phyloP scores from a whole-genome alignment of 345 rosid species.

The Hibiscus trionum region DNA sequence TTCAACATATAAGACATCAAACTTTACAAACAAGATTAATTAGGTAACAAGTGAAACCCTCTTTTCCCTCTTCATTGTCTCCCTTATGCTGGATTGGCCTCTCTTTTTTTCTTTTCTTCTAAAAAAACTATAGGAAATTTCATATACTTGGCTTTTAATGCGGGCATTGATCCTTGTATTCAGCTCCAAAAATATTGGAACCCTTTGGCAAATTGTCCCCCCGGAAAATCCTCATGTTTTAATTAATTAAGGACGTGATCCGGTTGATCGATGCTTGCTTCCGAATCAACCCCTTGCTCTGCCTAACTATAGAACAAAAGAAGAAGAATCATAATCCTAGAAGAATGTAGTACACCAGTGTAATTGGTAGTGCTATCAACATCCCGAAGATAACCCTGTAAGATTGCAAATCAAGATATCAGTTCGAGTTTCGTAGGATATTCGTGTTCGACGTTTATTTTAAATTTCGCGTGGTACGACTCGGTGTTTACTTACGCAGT shows the following conservation, averaged over 20 bases:
- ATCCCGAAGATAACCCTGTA: conserved; percentile 96
- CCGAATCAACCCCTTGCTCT: not conserved
- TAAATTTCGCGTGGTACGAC: too few species aligned
- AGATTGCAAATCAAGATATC: conserved; percentile 7
- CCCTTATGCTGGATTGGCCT: not conserved
- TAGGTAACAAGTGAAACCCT: conserved; percentile 4
- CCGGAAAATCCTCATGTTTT: conserved; percentile 13
- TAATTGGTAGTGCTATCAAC: conserved; percentile 86
- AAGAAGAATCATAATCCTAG: conserved; percentile 53
- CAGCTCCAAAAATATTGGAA: conserved; percentile 44
- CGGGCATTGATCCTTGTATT: conserved; percentile 36
- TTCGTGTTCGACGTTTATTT: not conserved
- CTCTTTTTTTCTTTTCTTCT: not conserved
- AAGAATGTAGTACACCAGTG: conserved; percentile 84
- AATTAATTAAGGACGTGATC: not conserved
- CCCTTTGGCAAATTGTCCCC: conserved; percentile 13
- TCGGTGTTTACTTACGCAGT: conserved; percentile 44
- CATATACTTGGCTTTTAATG: conserved; percentile 32
- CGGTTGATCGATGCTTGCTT: not conserved
- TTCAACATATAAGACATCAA: conserved; percentile 7
- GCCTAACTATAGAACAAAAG: not conserved
- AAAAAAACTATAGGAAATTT: conserved; percentile 10
- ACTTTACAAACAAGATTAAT: conserved; percentile 17
- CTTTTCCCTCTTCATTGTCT: conserved; percentile 19
- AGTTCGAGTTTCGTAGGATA: not conserved